These are phyloP conservation scores for Collybia sordida DNA, from an alignment of 768 basidiomycete species.

Conservation along the genomic window DNA sequence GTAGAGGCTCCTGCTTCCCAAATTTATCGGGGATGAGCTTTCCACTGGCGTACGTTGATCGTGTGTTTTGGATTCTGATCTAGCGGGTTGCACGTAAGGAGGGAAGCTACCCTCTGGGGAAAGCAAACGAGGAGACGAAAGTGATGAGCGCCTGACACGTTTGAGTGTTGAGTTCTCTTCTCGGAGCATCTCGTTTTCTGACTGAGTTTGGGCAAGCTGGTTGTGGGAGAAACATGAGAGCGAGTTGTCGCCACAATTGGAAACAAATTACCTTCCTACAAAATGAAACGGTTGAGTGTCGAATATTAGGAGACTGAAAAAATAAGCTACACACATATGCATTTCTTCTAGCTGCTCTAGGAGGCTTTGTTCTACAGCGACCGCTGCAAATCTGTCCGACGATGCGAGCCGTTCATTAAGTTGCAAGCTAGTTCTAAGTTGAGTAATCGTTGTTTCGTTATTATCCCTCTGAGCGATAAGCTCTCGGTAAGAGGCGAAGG, in stretches of 20 bases:
- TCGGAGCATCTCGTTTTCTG: conserved; percentile 35
- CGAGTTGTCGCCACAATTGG: background rate
- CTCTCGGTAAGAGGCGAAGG: conserved; percentile 37
- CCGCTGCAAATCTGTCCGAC: conserved; percentile 32
- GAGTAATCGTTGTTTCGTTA: conserved; percentile 28
- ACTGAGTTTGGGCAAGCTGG: conserved; percentile 24
- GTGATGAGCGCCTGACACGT: conserved; percentile 47
- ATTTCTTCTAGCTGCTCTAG: conserved; percentile 22
- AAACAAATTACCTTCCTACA: conserved; percentile 15
- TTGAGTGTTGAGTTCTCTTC: conserved; percentile 25
- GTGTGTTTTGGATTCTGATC: conserved; percentile 3
- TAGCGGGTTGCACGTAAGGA: conserved; percentile 32
- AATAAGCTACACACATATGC: conserved; percentile 23
- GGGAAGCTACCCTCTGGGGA: conserved; percentile 44
- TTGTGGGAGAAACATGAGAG: background rate
- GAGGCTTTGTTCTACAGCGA: conserved; percentile 34
- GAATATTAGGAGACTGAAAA: background rate
- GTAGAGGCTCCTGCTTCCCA: background rate
- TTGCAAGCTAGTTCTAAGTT: conserved; percentile 27
- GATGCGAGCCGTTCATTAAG: conserved; percentile 23
- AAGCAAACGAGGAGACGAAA: conserved; percentile 54
- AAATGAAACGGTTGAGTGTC: background rate
- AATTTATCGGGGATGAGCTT: background rate
- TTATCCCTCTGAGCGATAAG: conserved; percentile 32
- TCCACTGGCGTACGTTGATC: background rate